Evolutionary conservation across 2,329 filamentous ascomycete species (phyloP).

Genomic region (Cladosporium sp.): DNA sequence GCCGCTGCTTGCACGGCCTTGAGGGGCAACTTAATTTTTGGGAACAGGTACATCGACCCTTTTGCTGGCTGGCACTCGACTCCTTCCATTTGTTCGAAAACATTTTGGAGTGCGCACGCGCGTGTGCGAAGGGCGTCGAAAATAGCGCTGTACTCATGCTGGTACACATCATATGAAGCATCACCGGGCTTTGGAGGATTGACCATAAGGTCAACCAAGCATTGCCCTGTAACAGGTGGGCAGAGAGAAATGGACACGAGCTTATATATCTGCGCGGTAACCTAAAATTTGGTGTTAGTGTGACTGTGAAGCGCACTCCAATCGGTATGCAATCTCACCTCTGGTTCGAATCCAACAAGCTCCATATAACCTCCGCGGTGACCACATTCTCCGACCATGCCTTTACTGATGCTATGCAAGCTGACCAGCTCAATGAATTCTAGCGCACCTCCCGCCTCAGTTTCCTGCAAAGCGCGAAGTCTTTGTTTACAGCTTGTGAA

Average conservation of each 20-base stretch:
- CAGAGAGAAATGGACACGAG: slow-evolving; percentile 96
- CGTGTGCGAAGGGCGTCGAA: slow-evolving; percentile 72
- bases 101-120: slow-evolving; percentile 79
- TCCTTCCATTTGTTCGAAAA: slow-evolving; percentile 92
- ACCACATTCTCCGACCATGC: slow-evolving; percentile 97
- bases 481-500: slow-evolving; percentile 95
- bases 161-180: slow-evolving; percentile 77
- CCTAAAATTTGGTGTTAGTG: slow-evolving; percentile 47
- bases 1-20: slow-evolving; percentile 75
- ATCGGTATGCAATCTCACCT: slow-evolving; percentile 24
- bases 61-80: slow-evolving; percentile 85
- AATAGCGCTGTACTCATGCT: slow-evolving; percentile 78
- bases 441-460: too few relatives aligned
- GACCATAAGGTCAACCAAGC: slow-evolving; percentile 94
- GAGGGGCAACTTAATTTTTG: slow-evolving; percentile 72
- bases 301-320: too few relatives aligned
- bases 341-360: slow-evolving; percentile 75
- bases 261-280: slow-evolving; percentile 95
- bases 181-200: slow-evolving; percentile 84
- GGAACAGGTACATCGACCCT: slow-evolving; percentile 99
- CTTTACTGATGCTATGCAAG: slow-evolving; percentile 90
- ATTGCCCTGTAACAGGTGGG: slow-evolving; percentile 91
- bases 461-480: slow-evolving; percentile 76
- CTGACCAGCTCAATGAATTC: slow-evolving; percentile 89
- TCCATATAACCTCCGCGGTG: slow-evolving; percentile 98